These are phyloP conservation scores for Drosera capensis DNA, from an alignment of 148 eudicot species.

Conservation along the genomic window DNA sequence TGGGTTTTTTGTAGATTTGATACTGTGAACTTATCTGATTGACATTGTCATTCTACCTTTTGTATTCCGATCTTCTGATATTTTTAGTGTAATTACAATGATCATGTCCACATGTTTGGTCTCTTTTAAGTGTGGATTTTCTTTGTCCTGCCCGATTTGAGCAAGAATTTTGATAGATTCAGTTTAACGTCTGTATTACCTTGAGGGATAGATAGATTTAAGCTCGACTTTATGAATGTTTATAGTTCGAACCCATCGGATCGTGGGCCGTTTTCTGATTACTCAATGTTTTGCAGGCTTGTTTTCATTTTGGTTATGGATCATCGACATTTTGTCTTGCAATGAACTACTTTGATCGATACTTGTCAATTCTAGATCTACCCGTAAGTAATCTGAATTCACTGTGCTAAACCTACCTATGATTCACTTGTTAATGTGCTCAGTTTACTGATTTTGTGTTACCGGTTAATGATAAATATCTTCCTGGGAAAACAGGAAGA, in stretches of 20 bases:
- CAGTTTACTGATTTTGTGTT: constrained; percentile 2
- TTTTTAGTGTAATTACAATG: background rate
- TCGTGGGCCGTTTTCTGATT: background rate
- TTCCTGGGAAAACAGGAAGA: constrained; percentile 21
- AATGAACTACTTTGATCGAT: constrained; percentile 76
- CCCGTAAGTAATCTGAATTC: constrained; percentile 40
- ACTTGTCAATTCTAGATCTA: constrained; percentile 34
- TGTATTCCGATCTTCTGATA: background rate
- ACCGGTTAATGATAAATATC: background rate
- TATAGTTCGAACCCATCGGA: background rate
- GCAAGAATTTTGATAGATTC: background rate
- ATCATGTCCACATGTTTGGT: background rate
- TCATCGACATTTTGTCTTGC: constrained; percentile 43
- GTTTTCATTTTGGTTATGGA: constrained; percentile 47
- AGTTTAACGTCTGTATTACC: background rate
- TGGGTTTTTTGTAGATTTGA: background rate
- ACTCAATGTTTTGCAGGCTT: constrained; percentile 43
- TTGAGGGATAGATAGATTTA: background rate
- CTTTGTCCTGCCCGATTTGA: too few relatives aligned
- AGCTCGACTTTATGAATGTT: background rate
- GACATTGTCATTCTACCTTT: background rate
- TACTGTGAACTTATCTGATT: background rate
- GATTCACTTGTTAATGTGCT: background rate
- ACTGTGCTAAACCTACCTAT: background rate
- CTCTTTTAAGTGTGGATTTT: background rate